Percentiles rank a stretch among this genome's conserved stretches.
These are phyloP conservation scores for Diaporthe humulicola DNA, from an alignment of 2,329 filamentous ascomycete genomes.

Conservation along the genomic window DNA sequence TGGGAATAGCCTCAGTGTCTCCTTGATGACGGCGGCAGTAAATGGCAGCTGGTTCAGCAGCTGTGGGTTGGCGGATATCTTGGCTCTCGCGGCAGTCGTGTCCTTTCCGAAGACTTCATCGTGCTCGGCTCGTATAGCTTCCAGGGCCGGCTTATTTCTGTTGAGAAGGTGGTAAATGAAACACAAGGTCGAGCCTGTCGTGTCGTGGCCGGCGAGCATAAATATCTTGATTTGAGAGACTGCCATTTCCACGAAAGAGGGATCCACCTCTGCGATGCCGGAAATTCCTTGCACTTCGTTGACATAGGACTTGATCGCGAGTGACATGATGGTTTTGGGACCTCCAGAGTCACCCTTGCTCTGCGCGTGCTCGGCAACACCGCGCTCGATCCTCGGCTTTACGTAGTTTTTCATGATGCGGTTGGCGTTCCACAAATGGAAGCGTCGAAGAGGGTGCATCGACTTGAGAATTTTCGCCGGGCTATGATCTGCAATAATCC, in stretches of 20 bases:
- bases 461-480: slow-evolving; percentile 33
- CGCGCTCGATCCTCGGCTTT: slow-evolving; percentile 45
- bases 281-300: slow-evolving; percentile 35
- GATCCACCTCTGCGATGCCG: slow-evolving; percentile 21
- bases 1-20: slow-evolving; percentile 65
- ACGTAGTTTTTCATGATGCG: slow-evolving; percentile 46
- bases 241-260: slow-evolving; percentile 24
- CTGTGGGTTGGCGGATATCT: slow-evolving; percentile 55
- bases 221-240: slow-evolving; percentile 46
- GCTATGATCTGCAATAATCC: slow-evolving; percentile 36
- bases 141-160: slow-evolving; percentile 44
- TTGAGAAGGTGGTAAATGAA: slow-evolving; percentile 40
- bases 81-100: slow-evolving; percentile 49
- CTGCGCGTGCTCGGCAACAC: slow-evolving; percentile 44
- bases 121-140: slow-evolving; percentile 47
- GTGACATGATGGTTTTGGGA: slow-evolving; percentile 48
- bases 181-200: slow-evolving; percentile 36
- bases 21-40: slow-evolving; percentile 67
- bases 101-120: slow-evolving; percentile 45
- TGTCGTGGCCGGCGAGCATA: slow-evolving; percentile 43
- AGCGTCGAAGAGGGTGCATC: slow-evolving; percentile 40
- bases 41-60: slow-evolving; percentile 64
- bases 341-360: slow-evolving; percentile 31
- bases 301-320: slow-evolving; percentile 46
- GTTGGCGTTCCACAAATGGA: slow-evolving; percentile 47